phyloP scores from a whole-genome alignment of 352 stramenopile species.

The Phytopythium ostracodes region DNA sequence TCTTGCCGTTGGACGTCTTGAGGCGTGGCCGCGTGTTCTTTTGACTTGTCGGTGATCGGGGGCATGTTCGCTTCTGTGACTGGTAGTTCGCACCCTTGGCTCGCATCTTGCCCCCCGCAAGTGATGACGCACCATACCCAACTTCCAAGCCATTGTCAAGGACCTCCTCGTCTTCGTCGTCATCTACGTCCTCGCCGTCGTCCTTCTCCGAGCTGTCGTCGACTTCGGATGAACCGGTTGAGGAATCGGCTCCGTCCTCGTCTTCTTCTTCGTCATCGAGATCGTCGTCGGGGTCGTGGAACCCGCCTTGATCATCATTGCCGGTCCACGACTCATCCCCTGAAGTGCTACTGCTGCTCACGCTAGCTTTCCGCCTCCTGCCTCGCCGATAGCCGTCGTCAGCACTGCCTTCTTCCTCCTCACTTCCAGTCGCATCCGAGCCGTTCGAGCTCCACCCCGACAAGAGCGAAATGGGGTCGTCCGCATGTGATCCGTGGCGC shows the following conservation, averaged over 20 bases:
- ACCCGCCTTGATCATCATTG: slow-evolving; percentile 9
- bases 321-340: slow-evolving; percentile 11
- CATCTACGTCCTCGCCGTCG: too few relatives aligned
- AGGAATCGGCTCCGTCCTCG: too few relatives aligned
- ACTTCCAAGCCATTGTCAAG: slow-evolving; percentile 3
- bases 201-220: slow-evolving; percentile 10
- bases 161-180: slow-evolving; percentile 17
- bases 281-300: slow-evolving; percentile 21
- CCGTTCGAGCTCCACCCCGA: not conserved
- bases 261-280: slow-evolving; percentile 21
- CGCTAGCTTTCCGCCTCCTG: not conserved
- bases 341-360: slow-evolving; percentile 2
- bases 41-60: not conserved
- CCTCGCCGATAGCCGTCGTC: slow-evolving; percentile 7
- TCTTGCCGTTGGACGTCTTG: slow-evolving; percentile 4
- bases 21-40: slow-evolving; percentile 1
- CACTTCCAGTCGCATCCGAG: slow-evolving; percentile 17
- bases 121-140: slow-evolving; percentile 5
- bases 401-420: slow-evolving; percentile 9
- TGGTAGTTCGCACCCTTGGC: not conserved
- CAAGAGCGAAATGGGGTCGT: slow-evolving; percentile 20
- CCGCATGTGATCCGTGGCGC: slow-evolving; percentile 9
- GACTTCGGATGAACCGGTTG: not conserved
- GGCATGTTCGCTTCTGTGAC: not conserved
- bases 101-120: slow-evolving; percentile 3